Evolutionary conservation across 495 filamentous ascomycete species (phyloP).

Genomic region (Annulohypoxylon moriforme): DNA sequence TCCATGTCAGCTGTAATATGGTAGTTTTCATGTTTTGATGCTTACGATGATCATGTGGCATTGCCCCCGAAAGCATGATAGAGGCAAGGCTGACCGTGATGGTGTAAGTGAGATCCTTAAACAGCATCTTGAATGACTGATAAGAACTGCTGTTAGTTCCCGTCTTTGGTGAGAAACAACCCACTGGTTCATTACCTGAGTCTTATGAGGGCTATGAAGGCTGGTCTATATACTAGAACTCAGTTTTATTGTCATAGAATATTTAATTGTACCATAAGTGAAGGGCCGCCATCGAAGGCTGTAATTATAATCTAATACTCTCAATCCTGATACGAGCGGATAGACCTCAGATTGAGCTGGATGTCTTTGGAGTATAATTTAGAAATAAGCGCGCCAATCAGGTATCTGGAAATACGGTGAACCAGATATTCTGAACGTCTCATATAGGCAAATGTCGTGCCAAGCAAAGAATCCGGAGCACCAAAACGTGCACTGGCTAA

Average conservation of each 20-base stretch:
- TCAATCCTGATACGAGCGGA: conserved; percentile 10
- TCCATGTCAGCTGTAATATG: not conserved
- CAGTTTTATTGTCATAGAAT: not conserved
- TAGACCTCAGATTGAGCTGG: not conserved
- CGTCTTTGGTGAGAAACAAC: not conserved
- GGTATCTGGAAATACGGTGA: not conserved
- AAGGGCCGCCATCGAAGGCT: no score
- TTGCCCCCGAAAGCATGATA: not conserved
- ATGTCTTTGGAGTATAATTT: not conserved
- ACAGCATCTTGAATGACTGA: conserved; percentile 2
- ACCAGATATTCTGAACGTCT: not conserved
- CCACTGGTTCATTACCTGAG: not conserved
- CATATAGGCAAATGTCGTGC: conserved; percentile 1
- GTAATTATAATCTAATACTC: not conserved
- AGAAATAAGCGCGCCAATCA: conserved; percentile 18
- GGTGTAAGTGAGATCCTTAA: not conserved
- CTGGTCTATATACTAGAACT: not conserved
- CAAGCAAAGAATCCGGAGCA: not conserved
- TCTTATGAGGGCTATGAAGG: not conserved
- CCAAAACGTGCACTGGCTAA: not conserved
- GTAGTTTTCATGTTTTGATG: not conserved
- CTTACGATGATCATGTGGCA: not conserved
- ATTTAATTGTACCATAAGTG: no score
- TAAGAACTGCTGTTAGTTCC: not conserved
- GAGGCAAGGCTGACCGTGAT: not conserved